Evolutionary conservation across 1,139 yeast species (phyloP), one percentile per base, ranked within the genome.

Genomic region (Yamadazyma atmosphaerica): DNA sequence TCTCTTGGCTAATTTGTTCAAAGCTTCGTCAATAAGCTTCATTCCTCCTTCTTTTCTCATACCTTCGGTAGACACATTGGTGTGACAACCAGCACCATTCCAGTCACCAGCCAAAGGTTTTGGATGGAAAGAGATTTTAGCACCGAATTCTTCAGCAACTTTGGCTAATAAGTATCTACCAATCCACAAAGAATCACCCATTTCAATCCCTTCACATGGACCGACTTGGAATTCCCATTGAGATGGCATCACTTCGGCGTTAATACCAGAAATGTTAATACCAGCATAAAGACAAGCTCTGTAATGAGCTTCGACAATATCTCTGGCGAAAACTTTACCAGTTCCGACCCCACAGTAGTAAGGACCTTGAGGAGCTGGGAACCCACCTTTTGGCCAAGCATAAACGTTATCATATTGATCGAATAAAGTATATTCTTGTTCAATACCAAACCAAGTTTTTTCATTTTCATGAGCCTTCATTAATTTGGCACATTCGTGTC

Each of bases 221-320:
- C 98, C 98, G 55, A 92, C 98, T 77, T 92, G 98, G 86, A 86
- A 92, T 76, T 92, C 98, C 98, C 98, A 92, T 79, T 92, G 98
- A 44, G 98, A 88, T 43, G 98, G 98, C 98, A 92, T 92, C 51
- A 92, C 98, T 77, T 92, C 98, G 55, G 98, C 98, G 68, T 92
- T 92, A 67, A 92, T 90, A 75, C 98, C 98, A 41, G 96, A 85
- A 54, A 90, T 83, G 62, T 77, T 74, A 54, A 92, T 68, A 61
- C 97, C 98, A 49, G 98, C 82, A 65, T 86, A 85, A 50, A 92
- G 77, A 76, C 97, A 89, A 49, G 98, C 98, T 69, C 95, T 83
- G 85, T 92, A 92, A 75, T 92, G 98, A 46, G 98, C 98, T 77
- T 92, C 98, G 57, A 92, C 90, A 43, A 92, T 89, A 63, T 92